Evolutionary conservation across 2,329 filamentous ascomycete genomes (phyloP), one percentile per base, ranked within the genome.

Genomic region (Verticillium dahliae): DNA sequence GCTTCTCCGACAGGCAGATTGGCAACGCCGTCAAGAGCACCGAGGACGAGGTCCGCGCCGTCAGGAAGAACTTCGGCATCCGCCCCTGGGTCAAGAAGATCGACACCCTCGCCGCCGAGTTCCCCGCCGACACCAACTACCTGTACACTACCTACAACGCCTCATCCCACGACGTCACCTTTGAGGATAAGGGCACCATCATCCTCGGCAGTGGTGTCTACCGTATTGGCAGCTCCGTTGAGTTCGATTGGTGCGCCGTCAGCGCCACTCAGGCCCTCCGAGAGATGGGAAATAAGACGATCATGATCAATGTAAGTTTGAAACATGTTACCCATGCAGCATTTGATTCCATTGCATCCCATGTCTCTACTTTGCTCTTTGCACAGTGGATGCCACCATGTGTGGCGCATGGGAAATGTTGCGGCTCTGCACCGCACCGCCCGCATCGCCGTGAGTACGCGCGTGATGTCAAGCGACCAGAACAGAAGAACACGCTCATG

Each of bases 221-320:
- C 84, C 88, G 95, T 73, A 99, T 98, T 73, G 95, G 95, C 71
- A 94, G 90, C 78, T 97, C 93, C 6, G 95, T 99, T 59, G 95
- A 99, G 77, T 99, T 99, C 73, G 94, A 99, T 78, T 98, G 94
- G 94, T 98, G 94, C 74, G 92, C 93, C 66, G 92, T 97, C 64
- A 95, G 92, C 71, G 90, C 92, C 66, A 93, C 92, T 11, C 84
- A 91, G 65, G 90, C 92, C 52, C 83, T 98, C 65, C 87, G 88
- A 70, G 82, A 89, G 64, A 91, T 96, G 82, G 93, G 92, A 68
- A 90, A 97, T 82, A 97, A 97, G 87, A 98, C 95, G 35, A 87
- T 97, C 62, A 96, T 98, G 91, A 95, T 99, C 71, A 98, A 98
- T 71, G 82, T 85, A 76, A 81, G 81, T 77, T 22, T 10, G 5